Conservation (phyloP, 78 protist species). For the Acrasis kona region DNA sequence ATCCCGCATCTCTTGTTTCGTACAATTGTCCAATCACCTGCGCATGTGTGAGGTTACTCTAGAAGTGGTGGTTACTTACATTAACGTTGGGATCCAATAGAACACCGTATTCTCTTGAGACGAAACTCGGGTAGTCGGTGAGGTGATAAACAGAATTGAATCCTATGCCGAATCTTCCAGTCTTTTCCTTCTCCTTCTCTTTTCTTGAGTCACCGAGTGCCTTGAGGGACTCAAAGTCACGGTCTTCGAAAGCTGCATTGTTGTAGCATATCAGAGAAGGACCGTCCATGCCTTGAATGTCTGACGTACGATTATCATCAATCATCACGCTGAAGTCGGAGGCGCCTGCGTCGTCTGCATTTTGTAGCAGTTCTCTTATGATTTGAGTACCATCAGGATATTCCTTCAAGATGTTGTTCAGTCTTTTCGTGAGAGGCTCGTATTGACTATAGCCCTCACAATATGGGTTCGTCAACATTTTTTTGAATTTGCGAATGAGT, state of each 20-base stretch:
- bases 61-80: too few species aligned
- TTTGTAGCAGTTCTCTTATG: constrained; percentile 38
- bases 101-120: neutral
- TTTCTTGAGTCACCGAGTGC: constrained; percentile 7
- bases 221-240: constrained; percentile 13
- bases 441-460: neutral
- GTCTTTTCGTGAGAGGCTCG: neutral
- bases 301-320: too few species aligned
- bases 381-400: constrained; percentile 1
- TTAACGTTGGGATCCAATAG: constrained; percentile 53
- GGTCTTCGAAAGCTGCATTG: constrained; percentile 16
- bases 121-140: constrained; percentile 39
- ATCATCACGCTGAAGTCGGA: constrained; percentile 9
- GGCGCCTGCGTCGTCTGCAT: constrained; percentile 60
- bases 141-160: constrained; percentile 41
- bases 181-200: neutral
- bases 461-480: too few species aligned
- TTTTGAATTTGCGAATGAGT: too few species aligned
- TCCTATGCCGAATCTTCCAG: constrained; percentile 52
- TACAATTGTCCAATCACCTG: neutral
- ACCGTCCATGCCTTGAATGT: too few species aligned
- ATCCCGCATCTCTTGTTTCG: neutral
- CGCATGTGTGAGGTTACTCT: neutral
- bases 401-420: neutral
- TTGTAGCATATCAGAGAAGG: constrained; percentile 32